Evolutionary conservation across 257 asterid species (phyloP).

Genomic region (Capsicum baccatum): DNA sequence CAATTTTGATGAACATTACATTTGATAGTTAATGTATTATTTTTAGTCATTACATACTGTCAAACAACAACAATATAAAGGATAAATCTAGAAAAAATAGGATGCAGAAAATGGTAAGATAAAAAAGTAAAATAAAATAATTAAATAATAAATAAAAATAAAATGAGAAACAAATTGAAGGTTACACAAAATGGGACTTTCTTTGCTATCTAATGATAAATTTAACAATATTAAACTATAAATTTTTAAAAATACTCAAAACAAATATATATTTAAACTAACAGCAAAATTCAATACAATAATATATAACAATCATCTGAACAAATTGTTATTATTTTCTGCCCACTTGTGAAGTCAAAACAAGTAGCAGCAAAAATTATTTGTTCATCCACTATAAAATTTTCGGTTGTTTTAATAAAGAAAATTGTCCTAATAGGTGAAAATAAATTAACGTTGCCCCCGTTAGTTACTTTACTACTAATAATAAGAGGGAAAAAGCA

Average conservation of each 20-base stretch:
- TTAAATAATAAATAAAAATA: not conserved
- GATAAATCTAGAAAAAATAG: too few relatives aligned
- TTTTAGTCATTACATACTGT: not conserved
- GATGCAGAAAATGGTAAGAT: too few relatives aligned
- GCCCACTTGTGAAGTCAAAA: conserved; percentile 35
- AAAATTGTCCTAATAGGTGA: not conserved
- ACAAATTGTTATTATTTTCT: not conserved
- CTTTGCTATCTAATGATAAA: not conserved
- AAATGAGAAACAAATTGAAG: not conserved
- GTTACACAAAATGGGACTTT: not conserved
- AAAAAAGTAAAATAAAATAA: not conserved
- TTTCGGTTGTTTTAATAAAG: not conserved
- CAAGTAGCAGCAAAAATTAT: conserved; percentile 29
- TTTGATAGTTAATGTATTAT: too few relatives aligned
- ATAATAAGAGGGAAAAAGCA: too few relatives aligned
- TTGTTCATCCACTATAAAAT: conserved; percentile 29
- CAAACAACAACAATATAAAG: too few relatives aligned
- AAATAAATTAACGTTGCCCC: not conserved
- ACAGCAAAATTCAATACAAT: not conserved
- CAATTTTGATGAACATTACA: too few relatives aligned
- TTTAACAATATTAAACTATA: not conserved
- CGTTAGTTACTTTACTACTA: too few relatives aligned
- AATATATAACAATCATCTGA: not conserved
- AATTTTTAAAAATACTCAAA: not conserved
- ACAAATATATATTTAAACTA: not conserved